Evolutionary conservation across 768 basidiomycete species (phyloP).

Genomic region (Cystofilobasidium capitatum): DNA sequence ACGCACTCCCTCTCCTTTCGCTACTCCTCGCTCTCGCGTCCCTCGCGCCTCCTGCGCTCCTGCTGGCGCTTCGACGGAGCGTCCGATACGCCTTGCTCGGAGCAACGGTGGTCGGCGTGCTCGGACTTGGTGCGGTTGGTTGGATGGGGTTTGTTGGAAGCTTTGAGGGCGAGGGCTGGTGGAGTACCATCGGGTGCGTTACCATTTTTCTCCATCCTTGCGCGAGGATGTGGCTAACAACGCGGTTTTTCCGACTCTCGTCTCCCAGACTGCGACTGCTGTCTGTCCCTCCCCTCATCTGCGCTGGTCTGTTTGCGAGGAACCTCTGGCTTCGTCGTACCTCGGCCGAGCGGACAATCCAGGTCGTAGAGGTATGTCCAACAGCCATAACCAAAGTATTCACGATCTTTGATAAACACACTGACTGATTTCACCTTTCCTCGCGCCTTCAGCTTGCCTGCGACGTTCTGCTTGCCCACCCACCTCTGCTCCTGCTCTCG

Average conservation of each 20-base stretch:
- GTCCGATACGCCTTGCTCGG: slow-evolving; percentile 9
- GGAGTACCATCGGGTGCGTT: slow-evolving; percentile 23
- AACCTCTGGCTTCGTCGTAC: slow-evolving; percentile 9
- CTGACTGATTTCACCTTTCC: not conserved
- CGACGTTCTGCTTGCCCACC: slow-evolving; percentile 37
- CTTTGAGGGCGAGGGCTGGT: slow-evolving; percentile 21
- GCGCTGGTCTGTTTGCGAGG: not conserved
- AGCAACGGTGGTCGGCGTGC: not conserved
- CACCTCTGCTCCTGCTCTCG: slow-evolving; percentile 37
- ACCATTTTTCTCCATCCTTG: not conserved
- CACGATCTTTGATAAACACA: not conserved
- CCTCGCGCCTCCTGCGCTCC: slow-evolving; percentile 6
- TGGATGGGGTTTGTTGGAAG: slow-evolving; percentile 20
- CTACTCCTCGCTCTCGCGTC: slow-evolving; percentile 11
- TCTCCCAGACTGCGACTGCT: slow-evolving; percentile 11
- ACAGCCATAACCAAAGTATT: not conserved
- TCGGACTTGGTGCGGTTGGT: slow-evolving; percentile 1
- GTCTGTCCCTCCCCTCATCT: slow-evolving; percentile 2
- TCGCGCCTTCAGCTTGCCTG: slow-evolving; percentile 33
- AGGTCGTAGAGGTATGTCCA: slow-evolving; percentile 24
- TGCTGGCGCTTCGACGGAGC: not conserved
- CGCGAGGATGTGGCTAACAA: not conserved
- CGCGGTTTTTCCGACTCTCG: not conserved
- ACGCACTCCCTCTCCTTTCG: slow-evolving; percentile 20
- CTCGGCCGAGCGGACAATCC: slow-evolving; percentile 10